phyloP scores from a whole-genome alignment of 164 flowering plant species.

The Platanus orientalis region DNA sequence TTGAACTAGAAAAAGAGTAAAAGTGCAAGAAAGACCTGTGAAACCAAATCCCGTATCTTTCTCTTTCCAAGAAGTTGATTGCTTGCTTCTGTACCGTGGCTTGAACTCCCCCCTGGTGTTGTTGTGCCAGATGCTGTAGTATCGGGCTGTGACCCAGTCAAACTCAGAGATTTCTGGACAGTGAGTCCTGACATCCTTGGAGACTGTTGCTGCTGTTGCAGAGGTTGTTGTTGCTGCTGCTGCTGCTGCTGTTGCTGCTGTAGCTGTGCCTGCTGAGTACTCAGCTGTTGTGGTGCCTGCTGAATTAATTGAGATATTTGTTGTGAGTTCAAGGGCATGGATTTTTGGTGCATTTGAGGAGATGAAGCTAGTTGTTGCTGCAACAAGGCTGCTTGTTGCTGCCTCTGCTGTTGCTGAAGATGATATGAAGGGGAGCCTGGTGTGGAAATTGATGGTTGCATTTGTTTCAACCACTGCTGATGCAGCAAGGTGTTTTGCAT shows the following conservation, averaged over 20 bases:
- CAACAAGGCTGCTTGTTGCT: conserved; percentile 39
- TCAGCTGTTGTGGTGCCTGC: conserved; percentile 30
- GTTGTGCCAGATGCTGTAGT: conserved; percentile 85
- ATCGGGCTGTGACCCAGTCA: conserved; percentile 91
- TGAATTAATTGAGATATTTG: conserved; percentile 39
- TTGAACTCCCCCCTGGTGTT: conserved; percentile 90
- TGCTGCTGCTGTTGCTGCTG: conserved; percentile 38
- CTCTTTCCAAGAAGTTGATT: conserved; percentile 94
- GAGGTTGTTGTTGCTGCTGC: conserved; percentile 26
- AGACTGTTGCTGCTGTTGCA: conserved; percentile 67
- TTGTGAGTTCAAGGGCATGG: conserved; percentile 53
- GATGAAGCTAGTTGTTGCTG: conserved; percentile 75
- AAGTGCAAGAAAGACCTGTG: conserved; percentile 57
- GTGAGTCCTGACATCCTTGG: conserved; percentile 57
- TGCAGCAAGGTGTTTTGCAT: conserved; percentile 67
- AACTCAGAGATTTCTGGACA: conserved; percentile 76
- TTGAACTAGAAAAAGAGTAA: not conserved
- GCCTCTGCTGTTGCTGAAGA: conserved; percentile 57
- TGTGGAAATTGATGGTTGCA: conserved; percentile 55
- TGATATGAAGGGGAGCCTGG: conserved; percentile 73
- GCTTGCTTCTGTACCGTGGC: conserved; percentile 89
- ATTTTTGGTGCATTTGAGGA: conserved; percentile 53
- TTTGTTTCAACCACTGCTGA: conserved; percentile 84
- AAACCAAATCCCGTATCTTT: conserved; percentile 86
- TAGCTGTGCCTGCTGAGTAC: conserved; percentile 21